Evolutionary conservation across 163 green algal species (phyloP), one percentile per base, ranked within the genome.

Genomic region (Smithsoniella earleae): DNA sequence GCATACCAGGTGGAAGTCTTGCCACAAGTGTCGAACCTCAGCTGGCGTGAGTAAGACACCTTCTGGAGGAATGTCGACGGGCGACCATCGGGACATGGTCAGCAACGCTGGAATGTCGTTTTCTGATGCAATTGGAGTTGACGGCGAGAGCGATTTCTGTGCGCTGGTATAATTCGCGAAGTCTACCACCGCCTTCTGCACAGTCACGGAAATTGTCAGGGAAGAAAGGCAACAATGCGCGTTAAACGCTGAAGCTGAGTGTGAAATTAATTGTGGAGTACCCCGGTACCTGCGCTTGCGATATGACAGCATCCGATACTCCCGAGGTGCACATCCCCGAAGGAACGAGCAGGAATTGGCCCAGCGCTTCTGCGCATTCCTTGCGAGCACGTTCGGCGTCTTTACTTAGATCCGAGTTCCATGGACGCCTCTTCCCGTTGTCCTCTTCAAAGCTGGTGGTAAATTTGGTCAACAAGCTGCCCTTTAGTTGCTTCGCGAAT

Each of bases 321-420:
- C 58, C 58, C 31, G 58, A 33, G 16, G 34, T 31, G 43, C 34
- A n/a, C n/a, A 69, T 30, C n/a, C 58, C 58, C 5, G 40, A 33
- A 25, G 58, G 58, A 34, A 69, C 58, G n/a, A 69, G 27, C 22
- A 36, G 18, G 8, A 43, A 18, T 34, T 69, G 58, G 30, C 22
- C 34, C 58, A 69, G 25, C 6, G 58, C 18, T 13, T 16, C 4
- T 13, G 58, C 58, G 34, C 58, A 69, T 31, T 69, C 58, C 18
- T 1, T 69, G n/a, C 25, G n/a, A 13, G 58, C 58, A 5, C 6
- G 40, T 38, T 33, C 58, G 22, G 58, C 58, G 20, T 69, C 58
- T 13, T 69, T 34, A 30, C 34, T 18, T 13, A 69, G 58, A 38
- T 69, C 58, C 2, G 58, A 69, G 34, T 69, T 69, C 58, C 58